Evolutionary conservation across 805 yeast species (phyloP).

Genomic region (Wickerhamiella galacta): DNA sequence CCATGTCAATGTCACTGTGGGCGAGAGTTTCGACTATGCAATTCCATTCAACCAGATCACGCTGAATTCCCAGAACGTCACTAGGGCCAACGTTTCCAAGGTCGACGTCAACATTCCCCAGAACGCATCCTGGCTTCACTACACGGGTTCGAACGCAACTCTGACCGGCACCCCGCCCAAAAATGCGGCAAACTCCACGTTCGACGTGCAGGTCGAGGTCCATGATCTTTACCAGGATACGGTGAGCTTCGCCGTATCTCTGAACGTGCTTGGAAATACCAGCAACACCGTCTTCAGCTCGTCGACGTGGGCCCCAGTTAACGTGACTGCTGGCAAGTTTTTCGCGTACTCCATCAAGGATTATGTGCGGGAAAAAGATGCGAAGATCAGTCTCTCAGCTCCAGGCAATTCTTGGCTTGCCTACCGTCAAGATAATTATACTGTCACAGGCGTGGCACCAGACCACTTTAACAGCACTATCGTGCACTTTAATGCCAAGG

Average conservation of each 20-base stretch:
- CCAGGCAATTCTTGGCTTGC: conserved; percentile 46
- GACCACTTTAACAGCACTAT: conserved; percentile 25
- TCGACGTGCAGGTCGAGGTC: conserved; percentile 27
- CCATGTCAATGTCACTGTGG: conserved; percentile 51
- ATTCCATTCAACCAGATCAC: conserved; percentile 50
- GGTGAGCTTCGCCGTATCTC: conserved; percentile 16
- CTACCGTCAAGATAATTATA: conserved; percentile 41
- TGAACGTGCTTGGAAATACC: conserved; percentile 13
- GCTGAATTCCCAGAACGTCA: conserved; percentile 42
- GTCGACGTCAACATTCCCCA: conserved; percentile 40
- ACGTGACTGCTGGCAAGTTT: conserved; percentile 49
- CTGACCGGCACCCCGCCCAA: conserved; percentile 51
- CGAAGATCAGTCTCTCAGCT: conserved; percentile 20
- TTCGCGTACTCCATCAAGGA: conserved; percentile 44
- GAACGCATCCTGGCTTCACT: conserved; percentile 45
- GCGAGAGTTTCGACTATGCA: conserved; percentile 33
- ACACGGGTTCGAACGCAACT: conserved; percentile 41
- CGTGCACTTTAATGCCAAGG: conserved; percentile 35
- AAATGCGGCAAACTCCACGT: conserved; percentile 23
- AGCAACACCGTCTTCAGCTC: conserved; percentile 27
- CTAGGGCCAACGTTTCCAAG: conserved; percentile 35
- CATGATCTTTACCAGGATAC: conserved; percentile 23
- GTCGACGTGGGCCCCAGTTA: conserved; percentile 34
- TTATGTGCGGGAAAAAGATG: conserved; percentile 29
- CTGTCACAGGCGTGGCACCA: conserved; percentile 55